phyloP scores from a whole-genome alignment of 2,329 filamentous ascomycete species.

The Colletotrichum noveboracense region DNA sequence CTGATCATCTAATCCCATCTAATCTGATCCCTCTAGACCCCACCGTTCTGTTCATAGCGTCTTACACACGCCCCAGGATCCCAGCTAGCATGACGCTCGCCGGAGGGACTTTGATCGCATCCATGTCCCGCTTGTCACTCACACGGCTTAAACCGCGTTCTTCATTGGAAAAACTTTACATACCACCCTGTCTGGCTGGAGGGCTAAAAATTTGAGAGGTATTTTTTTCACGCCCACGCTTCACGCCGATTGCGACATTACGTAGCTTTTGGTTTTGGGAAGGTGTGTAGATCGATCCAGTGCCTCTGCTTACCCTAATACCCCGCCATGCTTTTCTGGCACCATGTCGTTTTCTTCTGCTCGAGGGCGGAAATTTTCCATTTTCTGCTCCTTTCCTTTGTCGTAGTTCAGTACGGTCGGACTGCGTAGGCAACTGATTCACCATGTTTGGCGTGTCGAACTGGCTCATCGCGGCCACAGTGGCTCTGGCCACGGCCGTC shows the following conservation, averaged over 20 bases:
- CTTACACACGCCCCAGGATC: neutral
- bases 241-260: neutral
- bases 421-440: neutral
- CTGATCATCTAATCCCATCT: constrained; percentile 22
- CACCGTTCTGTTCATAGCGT: neutral
- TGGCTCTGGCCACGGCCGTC: constrained; percentile 6
- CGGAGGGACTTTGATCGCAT: neutral
- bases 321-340: neutral
- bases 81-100: neutral
- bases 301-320: neutral
- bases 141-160: neutral
- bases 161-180: neutral
- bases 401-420: neutral
- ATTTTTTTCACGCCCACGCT: neutral
- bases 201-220: neutral
- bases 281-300: neutral
- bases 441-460: constrained; percentile 18
- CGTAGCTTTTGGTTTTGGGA: neutral
- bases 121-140: neutral
- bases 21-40: neutral
- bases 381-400: neutral
- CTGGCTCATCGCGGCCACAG: constrained; percentile 6
- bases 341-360: neutral
- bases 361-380: neutral
- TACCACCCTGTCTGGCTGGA: neutral